A percentile compares a stretch with the other conserved stretches of the same genome.
phyloP scores from a whole-genome alignment of 2,329 filamentous ascomycete genomes.

The Curvularia verruculosa region DNA sequence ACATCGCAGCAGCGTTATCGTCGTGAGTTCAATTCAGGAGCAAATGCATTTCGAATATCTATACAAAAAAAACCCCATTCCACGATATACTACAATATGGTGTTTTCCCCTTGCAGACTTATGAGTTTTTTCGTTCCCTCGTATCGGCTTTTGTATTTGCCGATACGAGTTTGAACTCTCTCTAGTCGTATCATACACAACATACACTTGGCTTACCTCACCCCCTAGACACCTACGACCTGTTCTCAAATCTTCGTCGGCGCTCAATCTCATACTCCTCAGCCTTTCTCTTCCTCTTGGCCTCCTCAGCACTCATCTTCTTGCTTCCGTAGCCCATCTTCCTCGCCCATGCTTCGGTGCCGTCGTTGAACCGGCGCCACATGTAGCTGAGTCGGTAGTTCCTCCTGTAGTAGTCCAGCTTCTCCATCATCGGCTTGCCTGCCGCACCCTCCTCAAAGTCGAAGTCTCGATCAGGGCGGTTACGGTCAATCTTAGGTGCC shows the following conservation, averaged over 20 bases:
- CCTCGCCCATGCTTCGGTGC: conserved; percentile 20
- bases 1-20: neutral
- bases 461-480: conserved; percentile 27
- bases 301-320: conserved; percentile 25
- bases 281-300: conserved; percentile 37
- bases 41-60: conserved; percentile 24
- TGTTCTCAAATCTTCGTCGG: conserved; percentile 38
- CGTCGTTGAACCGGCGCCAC: conserved; percentile 21
- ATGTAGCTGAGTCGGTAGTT: conserved; percentile 34
- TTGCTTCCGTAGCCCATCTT: conserved; percentile 25
- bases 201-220: conserved; percentile 27
- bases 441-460: conserved; percentile 33
- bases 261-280: conserved; percentile 37
- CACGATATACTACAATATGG: conserved; percentile 7
- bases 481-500: conserved; percentile 21
- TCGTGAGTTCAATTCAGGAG: conserved; percentile 6
- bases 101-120: neutral
- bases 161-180: conserved; percentile 16
- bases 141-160: no score
- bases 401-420: conserved; percentile 34
- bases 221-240: conserved; percentile 19
- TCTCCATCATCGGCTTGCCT: conserved; percentile 24
- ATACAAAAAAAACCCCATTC: conserved; percentile 15
- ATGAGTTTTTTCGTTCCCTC: neutral
- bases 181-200: conserved; percentile 20